These are phyloP conservation scores for Mycena filopes DNA, from an alignment of 768 basidiomycete species.

Conservation along the genomic window DNA sequence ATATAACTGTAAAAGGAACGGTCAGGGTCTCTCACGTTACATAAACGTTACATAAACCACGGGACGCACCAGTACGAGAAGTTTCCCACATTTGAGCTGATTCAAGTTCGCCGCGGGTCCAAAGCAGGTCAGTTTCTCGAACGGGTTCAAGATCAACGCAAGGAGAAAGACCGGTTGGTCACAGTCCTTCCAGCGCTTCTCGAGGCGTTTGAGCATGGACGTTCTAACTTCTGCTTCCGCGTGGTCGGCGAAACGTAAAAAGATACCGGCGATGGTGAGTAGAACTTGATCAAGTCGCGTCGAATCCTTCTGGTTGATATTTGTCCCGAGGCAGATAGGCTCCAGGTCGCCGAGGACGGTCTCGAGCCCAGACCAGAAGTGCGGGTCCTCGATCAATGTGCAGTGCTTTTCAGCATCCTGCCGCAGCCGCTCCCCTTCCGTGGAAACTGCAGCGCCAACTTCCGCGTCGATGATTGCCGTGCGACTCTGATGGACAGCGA, in stretches of 20 bases:
- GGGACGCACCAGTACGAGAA: no score
- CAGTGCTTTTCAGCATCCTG: constrained; percentile 7
- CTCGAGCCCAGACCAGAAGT: no score
- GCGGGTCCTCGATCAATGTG: neutral
- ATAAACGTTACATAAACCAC: no score
- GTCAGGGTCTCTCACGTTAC: no score
- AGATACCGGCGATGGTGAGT: constrained; percentile 17
- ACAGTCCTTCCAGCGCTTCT: constrained; percentile 12
- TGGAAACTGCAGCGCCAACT: constrained; percentile 18
- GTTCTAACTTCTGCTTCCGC: neutral
- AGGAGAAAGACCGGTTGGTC: constrained; percentile 10
- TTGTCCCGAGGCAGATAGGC: constrained; percentile 21
- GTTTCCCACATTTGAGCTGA: neutral
- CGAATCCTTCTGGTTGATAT: no score
- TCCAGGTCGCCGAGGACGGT: constrained; percentile 23
- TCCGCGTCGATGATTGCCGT: constrained; percentile 13
- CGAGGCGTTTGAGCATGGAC: constrained; percentile 14
- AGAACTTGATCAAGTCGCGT: no score
- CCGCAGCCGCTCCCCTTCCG: neutral
- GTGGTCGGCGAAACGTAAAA: constrained; percentile 14
- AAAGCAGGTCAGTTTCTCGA: neutral
- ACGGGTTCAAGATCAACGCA: constrained; percentile 8
- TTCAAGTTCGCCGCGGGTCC: neutral
- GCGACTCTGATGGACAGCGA: constrained; percentile 1
- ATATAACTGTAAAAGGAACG: no score